Evolutionary conservation across 805 yeast genomes (phyloP).

Genomic region (Scheffersomyces ergatensis): DNA sequence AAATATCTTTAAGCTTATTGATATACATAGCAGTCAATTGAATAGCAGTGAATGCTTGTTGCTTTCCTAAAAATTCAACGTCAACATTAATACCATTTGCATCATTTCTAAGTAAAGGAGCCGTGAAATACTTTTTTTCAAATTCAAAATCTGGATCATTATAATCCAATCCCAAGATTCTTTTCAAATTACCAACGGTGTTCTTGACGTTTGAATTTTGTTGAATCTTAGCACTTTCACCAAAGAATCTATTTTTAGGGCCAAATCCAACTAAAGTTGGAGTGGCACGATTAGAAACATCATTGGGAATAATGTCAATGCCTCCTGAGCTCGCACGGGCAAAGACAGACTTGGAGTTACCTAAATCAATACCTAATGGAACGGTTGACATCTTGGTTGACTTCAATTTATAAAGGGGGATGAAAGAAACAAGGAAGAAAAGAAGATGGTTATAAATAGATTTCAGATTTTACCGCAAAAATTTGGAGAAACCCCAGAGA

Average conservation of each 20-base stretch:
- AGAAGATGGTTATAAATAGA: background rate
- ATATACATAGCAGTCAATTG: constrained; percentile 95
- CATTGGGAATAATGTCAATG: constrained; percentile 96
- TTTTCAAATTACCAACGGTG: constrained; percentile 92
- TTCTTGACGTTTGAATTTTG: constrained; percentile 95
- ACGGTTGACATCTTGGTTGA: constrained; percentile 62
- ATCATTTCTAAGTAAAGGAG: constrained; percentile 64
- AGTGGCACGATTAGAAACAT: constrained; percentile 96
- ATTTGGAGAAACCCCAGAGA: too few species aligned
- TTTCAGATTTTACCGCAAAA: background rate
- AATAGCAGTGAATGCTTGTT: constrained; percentile 75
- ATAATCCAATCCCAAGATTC: constrained; percentile 78
- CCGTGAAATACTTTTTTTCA: constrained; percentile 74
- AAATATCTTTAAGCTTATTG: constrained; percentile 81
- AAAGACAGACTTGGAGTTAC: constrained; percentile 89
- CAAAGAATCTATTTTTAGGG: constrained; percentile 80
- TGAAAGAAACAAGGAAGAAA: background rate
- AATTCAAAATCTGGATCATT: constrained; percentile 72
- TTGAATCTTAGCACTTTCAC: constrained; percentile 94
- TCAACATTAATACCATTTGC: constrained; percentile 75
- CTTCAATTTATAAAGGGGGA: background rate
- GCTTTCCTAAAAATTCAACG: constrained; percentile 80
- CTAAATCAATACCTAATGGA: constrained; percentile 98
- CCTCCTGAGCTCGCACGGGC: constrained; percentile 98
- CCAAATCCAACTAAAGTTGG: constrained; percentile 93